These are phyloP conservation scores for Canavalia gladiata DNA, from an alignment of 306 rosid genomes.

Conservation along the genomic window DNA sequence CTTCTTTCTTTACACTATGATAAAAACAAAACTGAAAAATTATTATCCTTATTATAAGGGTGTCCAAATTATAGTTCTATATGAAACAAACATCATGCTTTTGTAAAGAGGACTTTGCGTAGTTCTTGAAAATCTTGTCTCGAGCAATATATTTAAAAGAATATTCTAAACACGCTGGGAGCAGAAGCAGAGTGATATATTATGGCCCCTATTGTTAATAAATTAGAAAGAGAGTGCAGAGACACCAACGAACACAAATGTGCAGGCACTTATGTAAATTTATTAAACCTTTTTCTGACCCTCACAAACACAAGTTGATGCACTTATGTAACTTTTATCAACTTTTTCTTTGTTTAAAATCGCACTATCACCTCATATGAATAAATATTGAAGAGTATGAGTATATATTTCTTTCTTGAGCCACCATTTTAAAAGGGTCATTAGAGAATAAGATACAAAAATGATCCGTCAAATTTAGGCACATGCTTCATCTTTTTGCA, in stretches of 20 bases:
- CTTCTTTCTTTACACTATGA: neutral
- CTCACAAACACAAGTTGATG: no score
- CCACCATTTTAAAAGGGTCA: constrained; percentile 9
- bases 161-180: neutral
- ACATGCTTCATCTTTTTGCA: neutral
- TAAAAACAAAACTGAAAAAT: neutral
- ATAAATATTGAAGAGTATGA: neutral
- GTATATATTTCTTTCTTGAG: neutral
- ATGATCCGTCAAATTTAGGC: neutral
- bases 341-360: neutral
- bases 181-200: neutral
- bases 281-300: neutral
- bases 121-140: neutral
- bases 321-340: neutral
- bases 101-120: neutral
- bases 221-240: neutral
- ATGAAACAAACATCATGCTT: neutral
- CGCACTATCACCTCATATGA: neutral
- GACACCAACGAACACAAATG: neutral
- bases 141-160: neutral
- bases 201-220: constrained; percentile 1
- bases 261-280: neutral
- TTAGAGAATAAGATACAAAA: neutral
- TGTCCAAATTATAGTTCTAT: neutral
- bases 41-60: neutral